Evolutionary conservation across 1,139 yeast genomes (phyloP).

Genomic region (Sugiyamaella pinicola): DNA sequence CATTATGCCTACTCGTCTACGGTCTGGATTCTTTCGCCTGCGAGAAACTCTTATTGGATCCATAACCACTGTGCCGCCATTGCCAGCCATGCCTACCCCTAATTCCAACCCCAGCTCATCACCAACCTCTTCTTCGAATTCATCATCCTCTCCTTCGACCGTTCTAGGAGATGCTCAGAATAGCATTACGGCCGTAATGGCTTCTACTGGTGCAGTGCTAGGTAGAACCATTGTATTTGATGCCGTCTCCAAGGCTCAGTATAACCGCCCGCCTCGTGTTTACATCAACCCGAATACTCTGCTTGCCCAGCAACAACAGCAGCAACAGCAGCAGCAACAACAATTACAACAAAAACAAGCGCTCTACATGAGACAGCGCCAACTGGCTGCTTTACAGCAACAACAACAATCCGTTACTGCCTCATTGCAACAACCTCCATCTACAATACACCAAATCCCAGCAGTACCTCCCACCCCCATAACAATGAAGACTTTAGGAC

Average conservation of each 20-base stretch:
- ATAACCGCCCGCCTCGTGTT: slow-evolving; percentile 41
- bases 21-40: slow-evolving; percentile 74
- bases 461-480: slow-evolving; percentile 1
- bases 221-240: slow-evolving; percentile 43
- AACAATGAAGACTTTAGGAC: slow-evolving; percentile 1
- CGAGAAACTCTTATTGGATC: slow-evolving; percentile 49
- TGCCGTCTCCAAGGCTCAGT: slow-evolving; percentile 35
- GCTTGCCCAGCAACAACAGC: slow-evolving; percentile 32
- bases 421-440: slow-evolving; percentile 1
- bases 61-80: slow-evolving; percentile 33
- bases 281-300: slow-evolving; percentile 27
- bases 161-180: slow-evolving; percentile 13
- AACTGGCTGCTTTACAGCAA: slow-evolving; percentile 34
- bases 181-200: slow-evolving; percentile 37
- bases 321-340: slow-evolving; percentile 27
- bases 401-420: neutral
- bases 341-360: slow-evolving; percentile 22
- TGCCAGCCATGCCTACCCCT: slow-evolving; percentile 21
- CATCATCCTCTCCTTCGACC: neutral
- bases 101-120: slow-evolving; percentile 8
- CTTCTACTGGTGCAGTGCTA: slow-evolving; percentile 40
- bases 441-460: no score
- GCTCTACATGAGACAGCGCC: slow-evolving; percentile 32
- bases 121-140: neutral
- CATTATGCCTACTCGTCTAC: slow-evolving; percentile 65